Percentiles rank a stretch among this genome's conserved stretches.
Conservation (phyloP, 257 asterid species). For the Solanum chiquidenum region DNA sequence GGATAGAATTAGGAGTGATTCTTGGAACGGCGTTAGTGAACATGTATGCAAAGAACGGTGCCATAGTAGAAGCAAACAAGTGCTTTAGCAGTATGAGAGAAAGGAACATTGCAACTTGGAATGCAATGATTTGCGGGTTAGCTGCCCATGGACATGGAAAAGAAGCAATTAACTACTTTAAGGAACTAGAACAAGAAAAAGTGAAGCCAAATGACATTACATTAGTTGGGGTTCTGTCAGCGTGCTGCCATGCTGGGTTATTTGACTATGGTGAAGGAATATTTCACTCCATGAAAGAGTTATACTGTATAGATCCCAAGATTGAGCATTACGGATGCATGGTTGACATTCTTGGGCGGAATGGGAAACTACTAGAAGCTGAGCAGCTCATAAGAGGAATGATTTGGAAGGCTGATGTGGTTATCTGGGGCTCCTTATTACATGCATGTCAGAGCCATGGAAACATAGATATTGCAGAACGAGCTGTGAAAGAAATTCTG, state of each 20-base stretch:
- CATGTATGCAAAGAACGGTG: conserved; percentile 86
- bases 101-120: conserved; percentile 72
- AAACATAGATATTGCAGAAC: conserved; percentile 64
- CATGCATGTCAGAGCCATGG: conserved; percentile 57
- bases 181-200: conserved; percentile 27
- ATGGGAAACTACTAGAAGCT: conserved; percentile 62
- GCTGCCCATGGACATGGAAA: conserved; percentile 69
- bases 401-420: conserved; percentile 70
- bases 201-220: conserved; percentile 54
- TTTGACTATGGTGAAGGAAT: conserved; percentile 45
- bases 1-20: conserved; percentile 44
- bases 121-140: conserved; percentile 72
- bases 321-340: conserved; percentile 77
- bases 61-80: conserved; percentile 35
- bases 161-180: conserved; percentile 51
- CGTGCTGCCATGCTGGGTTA: conserved; percentile 76
- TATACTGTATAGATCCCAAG: conserved; percentile 52
- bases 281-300: conserved; percentile 43
- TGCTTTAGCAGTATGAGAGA: conserved; percentile 42
- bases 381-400: conserved; percentile 58
- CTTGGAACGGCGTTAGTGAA: conserved; percentile 84
- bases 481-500: conserved; percentile 54
- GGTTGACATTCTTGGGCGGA: conserved; percentile 78
- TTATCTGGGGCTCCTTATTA: conserved; percentile 76
- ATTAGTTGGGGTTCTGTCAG: conserved; percentile 68